phyloP scores from a whole-genome alignment of 2,329 filamentous ascomycete genomes.

The Exophiala aquamarina region DNA sequence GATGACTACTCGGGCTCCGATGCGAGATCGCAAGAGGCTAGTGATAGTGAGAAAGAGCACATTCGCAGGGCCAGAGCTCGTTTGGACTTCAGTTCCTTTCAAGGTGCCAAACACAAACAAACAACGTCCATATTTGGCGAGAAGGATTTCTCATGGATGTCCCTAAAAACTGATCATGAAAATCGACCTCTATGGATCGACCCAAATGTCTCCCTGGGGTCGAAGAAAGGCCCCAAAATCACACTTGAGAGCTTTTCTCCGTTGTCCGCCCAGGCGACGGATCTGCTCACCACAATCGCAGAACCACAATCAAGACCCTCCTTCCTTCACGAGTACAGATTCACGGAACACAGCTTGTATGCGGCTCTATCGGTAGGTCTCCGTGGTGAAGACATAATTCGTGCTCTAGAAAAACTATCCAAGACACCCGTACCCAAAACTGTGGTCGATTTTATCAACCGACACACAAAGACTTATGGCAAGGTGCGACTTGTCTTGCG shows the following conservation, averaged over 20 bases:
- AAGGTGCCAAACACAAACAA: constrained; percentile 45
- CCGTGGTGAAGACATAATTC: constrained; percentile 84
- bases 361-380: constrained; percentile 94
- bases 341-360: constrained; percentile 91
- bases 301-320: constrained; percentile 88
- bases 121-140: constrained; percentile 58
- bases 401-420: constrained; percentile 80
- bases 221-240: constrained; percentile 70
- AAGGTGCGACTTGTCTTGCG: constrained; percentile 95
- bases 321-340: constrained; percentile 88
- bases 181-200: constrained; percentile 95
- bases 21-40: constrained; percentile 34
- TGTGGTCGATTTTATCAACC: constrained; percentile 75
- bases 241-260: constrained; percentile 94
- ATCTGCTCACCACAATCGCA: constrained; percentile 93
- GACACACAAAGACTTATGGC: constrained; percentile 85
- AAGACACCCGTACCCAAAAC: constrained; percentile 84
- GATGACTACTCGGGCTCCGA: constrained; percentile 59
- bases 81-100: constrained; percentile 54
- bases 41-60: constrained; percentile 48
- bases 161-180: constrained; percentile 82
- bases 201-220: constrained; percentile 45
- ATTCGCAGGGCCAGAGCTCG: constrained; percentile 40
- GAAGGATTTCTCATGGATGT: constrained; percentile 78
- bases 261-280: constrained; percentile 80